Evolutionary conservation across 768 basidiomycete genomes (phyloP).

Genomic region (Suillus tomentosus): DNA sequence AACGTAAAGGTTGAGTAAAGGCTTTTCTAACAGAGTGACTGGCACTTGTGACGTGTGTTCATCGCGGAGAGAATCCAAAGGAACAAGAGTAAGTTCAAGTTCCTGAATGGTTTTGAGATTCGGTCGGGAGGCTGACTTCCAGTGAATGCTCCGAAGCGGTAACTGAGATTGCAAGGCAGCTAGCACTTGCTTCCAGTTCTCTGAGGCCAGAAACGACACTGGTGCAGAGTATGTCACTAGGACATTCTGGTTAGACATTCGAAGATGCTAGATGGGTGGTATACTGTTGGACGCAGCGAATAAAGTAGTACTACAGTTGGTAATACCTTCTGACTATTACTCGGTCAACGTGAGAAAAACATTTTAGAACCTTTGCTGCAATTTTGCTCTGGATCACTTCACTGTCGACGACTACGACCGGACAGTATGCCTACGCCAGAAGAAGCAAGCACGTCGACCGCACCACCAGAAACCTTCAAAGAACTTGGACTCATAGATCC

Average conservation of each 20-base stretch:
- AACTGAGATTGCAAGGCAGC: conserved; percentile 66
- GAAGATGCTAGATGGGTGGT: neutral
- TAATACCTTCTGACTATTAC: neutral
- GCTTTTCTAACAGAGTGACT: conserved; percentile 78
- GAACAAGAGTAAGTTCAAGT: conserved; percentile 73
- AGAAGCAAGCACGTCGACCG: conserved; percentile 53
- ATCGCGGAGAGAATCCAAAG: conserved; percentile 67
- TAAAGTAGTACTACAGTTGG: neutral
- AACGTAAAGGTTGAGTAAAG: conserved; percentile 84
- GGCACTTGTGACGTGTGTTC: conserved; percentile 78
- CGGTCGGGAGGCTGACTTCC: conserved; percentile 76
- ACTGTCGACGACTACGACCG: neutral
- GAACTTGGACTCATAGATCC: conserved; percentile 88
- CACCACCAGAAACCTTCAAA: conserved; percentile 61
- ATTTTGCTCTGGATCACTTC: neutral
- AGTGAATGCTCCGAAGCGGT: conserved; percentile 89
- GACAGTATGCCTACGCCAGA: conserved; percentile 60
- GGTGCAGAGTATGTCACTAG: conserved; percentile 71
- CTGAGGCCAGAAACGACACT: conserved; percentile 63
- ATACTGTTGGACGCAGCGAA: neutral
- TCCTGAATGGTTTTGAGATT: conserved; percentile 87
- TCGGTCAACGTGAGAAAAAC: conserved; percentile 10
- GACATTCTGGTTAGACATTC: conserved; percentile 50
- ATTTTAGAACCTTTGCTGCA: conserved; percentile 7
- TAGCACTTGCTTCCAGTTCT: conserved; percentile 72